Percentiles rank a stretch among this genome's conserved stretches.
Evolutionary conservation across 768 basidiomycete genomes (phyloP).

Genomic region (Tremella mesenterica): DNA sequence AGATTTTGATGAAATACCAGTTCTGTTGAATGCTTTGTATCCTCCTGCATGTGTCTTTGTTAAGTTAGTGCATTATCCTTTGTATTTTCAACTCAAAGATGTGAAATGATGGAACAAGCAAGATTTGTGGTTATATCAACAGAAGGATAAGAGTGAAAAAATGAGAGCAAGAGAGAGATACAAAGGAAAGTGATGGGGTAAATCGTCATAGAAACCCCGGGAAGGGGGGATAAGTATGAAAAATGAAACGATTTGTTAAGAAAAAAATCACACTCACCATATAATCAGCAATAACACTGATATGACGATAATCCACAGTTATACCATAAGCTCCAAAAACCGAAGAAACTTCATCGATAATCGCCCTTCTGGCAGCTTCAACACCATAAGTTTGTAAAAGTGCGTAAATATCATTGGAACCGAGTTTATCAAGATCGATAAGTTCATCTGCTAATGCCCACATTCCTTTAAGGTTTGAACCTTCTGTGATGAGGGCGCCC

Average conservation of each 20-base stretch:
- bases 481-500: conserved; percentile 71
- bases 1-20: conserved; percentile 81
- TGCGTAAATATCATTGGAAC: conserved; percentile 92
- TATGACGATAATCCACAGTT: conserved; percentile 83
- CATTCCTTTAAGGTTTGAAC: conserved; percentile 82
- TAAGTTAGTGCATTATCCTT: conserved; percentile 6
- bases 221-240: background rate
- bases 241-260: background rate
- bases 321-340: conserved; percentile 95
- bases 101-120: no score
- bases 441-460: conserved; percentile 56
- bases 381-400: conserved; percentile 88
- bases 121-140: no score
- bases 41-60: conserved; percentile 89
- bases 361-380: conserved; percentile 85
- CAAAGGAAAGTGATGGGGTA: background rate
- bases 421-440: conserved; percentile 69
- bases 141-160: background rate
- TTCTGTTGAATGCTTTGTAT: conserved; percentile 96
- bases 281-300: conserved; percentile 96
- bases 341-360: conserved; percentile 76
- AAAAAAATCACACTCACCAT: conserved; percentile 60
- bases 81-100: no score
- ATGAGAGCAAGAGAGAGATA: background rate
- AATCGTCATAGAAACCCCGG: background rate